These are phyloP conservation scores for Coffea eugenioides DNA, from an alignment of 257 asterid genomes.

Conservation along the genomic window DNA sequence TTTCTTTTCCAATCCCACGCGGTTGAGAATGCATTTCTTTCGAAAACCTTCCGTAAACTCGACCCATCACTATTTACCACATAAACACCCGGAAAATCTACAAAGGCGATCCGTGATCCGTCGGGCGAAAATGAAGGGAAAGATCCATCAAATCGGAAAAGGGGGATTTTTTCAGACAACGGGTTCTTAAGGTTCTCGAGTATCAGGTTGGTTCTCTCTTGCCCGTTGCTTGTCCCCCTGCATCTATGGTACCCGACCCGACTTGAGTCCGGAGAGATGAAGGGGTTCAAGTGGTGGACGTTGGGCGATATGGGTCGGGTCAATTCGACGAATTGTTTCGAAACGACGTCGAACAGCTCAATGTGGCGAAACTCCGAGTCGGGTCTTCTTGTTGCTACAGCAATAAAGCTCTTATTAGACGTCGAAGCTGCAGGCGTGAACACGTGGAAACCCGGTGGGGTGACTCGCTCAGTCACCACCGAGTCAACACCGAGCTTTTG, in stretches of 20 bases:
- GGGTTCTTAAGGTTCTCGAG: constrained; percentile 62
- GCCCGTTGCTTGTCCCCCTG: constrained; percentile 44
- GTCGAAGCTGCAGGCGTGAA: constrained; percentile 82
- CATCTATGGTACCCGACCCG: constrained; percentile 77
- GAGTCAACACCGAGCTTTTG: constrained; percentile 35
- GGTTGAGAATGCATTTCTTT: constrained; percentile 53
- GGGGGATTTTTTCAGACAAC: constrained; percentile 40
- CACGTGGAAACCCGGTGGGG: constrained; percentile 90
- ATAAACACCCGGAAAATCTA: constrained; percentile 54
- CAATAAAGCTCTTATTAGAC: constrained; percentile 55
- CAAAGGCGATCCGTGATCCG: constrained; percentile 68
- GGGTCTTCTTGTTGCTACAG: constrained; percentile 72
- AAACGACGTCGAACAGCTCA: constrained; percentile 60
- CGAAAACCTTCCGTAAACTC: constrained; percentile 43
- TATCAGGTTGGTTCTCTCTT: constrained; percentile 30
- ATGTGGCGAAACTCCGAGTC: constrained; percentile 68
- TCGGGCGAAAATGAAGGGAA: constrained; percentile 80
- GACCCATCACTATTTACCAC: constrained; percentile 83
- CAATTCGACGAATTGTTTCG: constrained; percentile 34
- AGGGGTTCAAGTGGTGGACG: constrained; percentile 75
- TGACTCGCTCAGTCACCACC: constrained; percentile 51
- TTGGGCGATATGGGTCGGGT: constrained; percentile 57
- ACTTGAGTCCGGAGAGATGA: constrained; percentile 56
- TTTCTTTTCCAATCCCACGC: constrained; percentile 84
- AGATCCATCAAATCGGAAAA: constrained; percentile 74